These are phyloP conservation scores for Plasmodium gonderi DNA, from an alignment of 169 alveolate species.

Conservation along the genomic window DNA sequence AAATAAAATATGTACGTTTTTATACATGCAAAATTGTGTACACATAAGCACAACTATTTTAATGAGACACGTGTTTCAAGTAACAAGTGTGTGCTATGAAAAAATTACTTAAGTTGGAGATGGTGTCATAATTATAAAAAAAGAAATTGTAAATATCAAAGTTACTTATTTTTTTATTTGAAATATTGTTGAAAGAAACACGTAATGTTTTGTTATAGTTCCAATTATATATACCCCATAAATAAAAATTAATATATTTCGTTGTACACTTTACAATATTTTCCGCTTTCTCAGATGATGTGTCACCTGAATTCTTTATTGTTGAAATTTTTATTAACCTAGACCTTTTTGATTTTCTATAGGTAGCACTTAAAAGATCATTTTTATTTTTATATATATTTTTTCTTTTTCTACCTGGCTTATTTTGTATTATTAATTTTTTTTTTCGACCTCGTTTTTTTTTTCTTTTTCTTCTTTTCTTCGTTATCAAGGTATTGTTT, in stretches of 20 bases:
- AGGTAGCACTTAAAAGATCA: neutral
- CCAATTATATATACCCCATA: slow-evolving; percentile 62
- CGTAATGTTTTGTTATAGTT: slow-evolving; percentile 34
- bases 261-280: neutral
- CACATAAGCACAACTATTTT: neutral
- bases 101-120: slow-evolving; percentile 43
- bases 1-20: neutral
- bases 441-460: neutral
- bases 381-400: neutral
- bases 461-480: slow-evolving; percentile 13
- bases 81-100: neutral
- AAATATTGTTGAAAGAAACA: slow-evolving; percentile 33
- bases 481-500: neutral
- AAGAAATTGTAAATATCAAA: slow-evolving; percentile 51
- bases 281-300: neutral
- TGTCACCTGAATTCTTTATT: neutral
- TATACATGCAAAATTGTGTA: neutral
- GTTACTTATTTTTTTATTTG: slow-evolving; percentile 50
- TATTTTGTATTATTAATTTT: neutral
- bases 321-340: neutral
- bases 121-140: slow-evolving; percentile 36
- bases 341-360: neutral
- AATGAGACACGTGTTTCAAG: neutral
- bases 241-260: slow-evolving; percentile 23
- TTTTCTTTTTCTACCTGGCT: neutral